Conservation (phyloP, 2,329 filamentous ascomycete genomes). For the Pyrenophora tritici-repentis region DNA sequence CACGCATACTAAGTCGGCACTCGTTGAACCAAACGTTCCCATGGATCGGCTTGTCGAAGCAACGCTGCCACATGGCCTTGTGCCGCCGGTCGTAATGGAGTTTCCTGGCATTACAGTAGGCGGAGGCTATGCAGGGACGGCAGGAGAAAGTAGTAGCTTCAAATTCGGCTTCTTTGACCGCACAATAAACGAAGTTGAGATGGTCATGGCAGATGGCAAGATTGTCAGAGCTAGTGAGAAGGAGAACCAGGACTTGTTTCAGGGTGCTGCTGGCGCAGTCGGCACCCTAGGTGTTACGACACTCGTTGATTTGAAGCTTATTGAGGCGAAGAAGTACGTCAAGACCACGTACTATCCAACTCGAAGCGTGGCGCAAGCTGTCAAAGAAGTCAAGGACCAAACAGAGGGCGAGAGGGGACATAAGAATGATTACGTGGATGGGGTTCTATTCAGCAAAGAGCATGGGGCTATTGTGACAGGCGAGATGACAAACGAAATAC, state of each 20-base stretch:
- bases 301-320: conserved; percentile 56
- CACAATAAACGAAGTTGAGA: conserved; percentile 66
- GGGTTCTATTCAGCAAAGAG: conserved; percentile 54
- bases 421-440: conserved; percentile 55
- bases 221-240: conserved; percentile 60
- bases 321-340: conserved; percentile 54
- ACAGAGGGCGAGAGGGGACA: conserved; percentile 42
- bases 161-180: conserved; percentile 69
- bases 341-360: conserved; percentile 56
- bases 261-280: conserved; percentile 67
- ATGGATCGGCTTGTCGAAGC: conserved; percentile 68
- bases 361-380: conserved; percentile 49
- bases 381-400: conserved; percentile 47
- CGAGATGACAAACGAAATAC: conserved; percentile 48
- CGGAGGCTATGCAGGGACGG: conserved; percentile 69
- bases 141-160: conserved; percentile 72
- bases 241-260: conserved; percentile 64
- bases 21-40: conserved; percentile 73
- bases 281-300: conserved; percentile 72
- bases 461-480: conserved; percentile 53
- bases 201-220: conserved; percentile 66
- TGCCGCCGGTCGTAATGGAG: conserved; percentile 72
- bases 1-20: conserved; percentile 56
- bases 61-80: conserved; percentile 60
- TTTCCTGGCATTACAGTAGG: conserved; percentile 74